Percentiles rank a stretch among this genome's conserved stretches.
These are phyloP conservation scores for Zygosaccharomyces sapae DNA, from an alignment of 1,139 yeast genomes.

Conservation along the genomic window DNA sequence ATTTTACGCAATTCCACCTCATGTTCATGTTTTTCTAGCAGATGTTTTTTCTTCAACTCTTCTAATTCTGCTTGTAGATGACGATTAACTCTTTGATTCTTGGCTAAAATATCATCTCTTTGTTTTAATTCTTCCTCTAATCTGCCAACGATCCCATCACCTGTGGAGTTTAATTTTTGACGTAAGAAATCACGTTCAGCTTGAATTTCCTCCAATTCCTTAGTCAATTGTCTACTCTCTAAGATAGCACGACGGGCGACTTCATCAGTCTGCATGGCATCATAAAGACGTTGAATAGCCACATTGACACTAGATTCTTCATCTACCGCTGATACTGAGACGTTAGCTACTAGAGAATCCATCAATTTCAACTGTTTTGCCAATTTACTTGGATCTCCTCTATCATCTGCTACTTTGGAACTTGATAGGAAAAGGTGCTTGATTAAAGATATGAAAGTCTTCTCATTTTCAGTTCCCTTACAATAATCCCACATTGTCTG, in stretches of 20 bases:
- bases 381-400: constrained; percentile 54
- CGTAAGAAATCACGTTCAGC: constrained; percentile 83
- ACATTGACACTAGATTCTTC: constrained; percentile 76
- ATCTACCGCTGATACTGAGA: constrained; percentile 65
- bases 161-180: constrained; percentile 70
- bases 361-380: constrained; percentile 70
- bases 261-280: constrained; percentile 85
- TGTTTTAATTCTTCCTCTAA: constrained; percentile 68
- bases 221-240: constrained; percentile 66
- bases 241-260: constrained; percentile 74
- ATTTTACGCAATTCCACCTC: constrained; percentile 87
- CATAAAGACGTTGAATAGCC: constrained; percentile 73
- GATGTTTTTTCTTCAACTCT: constrained; percentile 63
- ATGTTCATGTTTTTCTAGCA: constrained; percentile 76
- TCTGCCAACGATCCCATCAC: constrained; percentile 76
- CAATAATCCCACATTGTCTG: constrained; percentile 66
- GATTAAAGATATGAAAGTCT: constrained; percentile 67
- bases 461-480: constrained; percentile 68
- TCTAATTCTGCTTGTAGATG: constrained; percentile 64
- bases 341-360: constrained; percentile 78
- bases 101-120: constrained; percentile 60
- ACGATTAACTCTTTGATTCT: constrained; percentile 65
- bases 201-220: constrained; percentile 70
- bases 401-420: constrained; percentile 40
- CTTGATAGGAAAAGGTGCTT: constrained; percentile 70